These are phyloP conservation scores for Ananas comosus DNA, from an alignment of 176 grass and related monocot species.

Conservation along the genomic window DNA sequence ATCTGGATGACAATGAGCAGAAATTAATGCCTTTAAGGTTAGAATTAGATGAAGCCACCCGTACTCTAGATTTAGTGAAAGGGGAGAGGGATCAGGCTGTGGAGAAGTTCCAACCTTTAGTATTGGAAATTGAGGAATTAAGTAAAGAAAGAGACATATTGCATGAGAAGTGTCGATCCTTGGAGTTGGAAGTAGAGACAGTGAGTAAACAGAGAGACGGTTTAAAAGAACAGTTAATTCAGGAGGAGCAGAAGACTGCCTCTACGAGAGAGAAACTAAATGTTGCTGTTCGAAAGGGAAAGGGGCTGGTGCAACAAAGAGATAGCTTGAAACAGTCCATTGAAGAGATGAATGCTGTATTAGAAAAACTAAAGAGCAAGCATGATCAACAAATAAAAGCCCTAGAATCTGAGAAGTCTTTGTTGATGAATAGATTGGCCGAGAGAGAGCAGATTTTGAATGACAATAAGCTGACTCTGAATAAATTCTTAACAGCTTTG, in stretches of 20 bases:
- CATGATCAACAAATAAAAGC: conserved; percentile 53
- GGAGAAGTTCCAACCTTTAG: conserved; percentile 38
- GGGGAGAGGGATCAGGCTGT: conserved; percentile 46
- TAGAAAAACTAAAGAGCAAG: conserved; percentile 46
- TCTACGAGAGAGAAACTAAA: conserved; percentile 86
- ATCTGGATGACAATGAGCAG: conserved; percentile 24
- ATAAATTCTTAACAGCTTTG: conserved; percentile 52
- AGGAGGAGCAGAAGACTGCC: conserved; percentile 60
- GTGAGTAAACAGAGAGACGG: conserved; percentile 43
- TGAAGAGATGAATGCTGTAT: conserved; percentile 44
- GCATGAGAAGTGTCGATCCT: conserved; percentile 39
- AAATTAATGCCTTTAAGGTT: conserved; percentile 27
- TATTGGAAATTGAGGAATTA: conserved; percentile 46
- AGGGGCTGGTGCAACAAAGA: conserved; percentile 81
- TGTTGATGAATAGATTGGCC: conserved; percentile 44
- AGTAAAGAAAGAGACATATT: conserved; percentile 38
- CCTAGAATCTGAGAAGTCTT: conserved; percentile 66
- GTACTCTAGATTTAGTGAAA: conserved; percentile 34
- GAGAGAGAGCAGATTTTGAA: conserved; percentile 52
- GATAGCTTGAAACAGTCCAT: conserved; percentile 79
- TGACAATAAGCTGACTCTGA: conserved; percentile 36
- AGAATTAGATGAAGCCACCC: conserved; percentile 41
- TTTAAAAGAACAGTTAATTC: conserved; percentile 62
- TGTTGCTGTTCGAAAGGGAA: conserved; percentile 88
- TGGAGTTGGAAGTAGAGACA: conserved; percentile 52